A percentile compares a stretch with the other conserved stretches of the same genome.
Conservation (phyloP, 2,329 filamentous ascomycete genomes). For the Pseudogymnoascus sp. region DNA sequence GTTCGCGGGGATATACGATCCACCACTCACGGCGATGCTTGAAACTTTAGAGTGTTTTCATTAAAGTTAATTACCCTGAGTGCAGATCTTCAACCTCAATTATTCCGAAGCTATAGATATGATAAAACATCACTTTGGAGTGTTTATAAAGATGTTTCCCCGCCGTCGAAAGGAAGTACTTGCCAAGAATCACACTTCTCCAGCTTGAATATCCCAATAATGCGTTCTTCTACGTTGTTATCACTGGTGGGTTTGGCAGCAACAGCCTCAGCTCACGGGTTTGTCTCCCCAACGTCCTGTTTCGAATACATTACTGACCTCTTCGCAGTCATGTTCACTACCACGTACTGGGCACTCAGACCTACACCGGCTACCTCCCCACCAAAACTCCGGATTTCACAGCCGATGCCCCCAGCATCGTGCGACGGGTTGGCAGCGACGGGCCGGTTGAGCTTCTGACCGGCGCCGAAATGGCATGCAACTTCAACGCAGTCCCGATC, state of each 20-base stretch:
- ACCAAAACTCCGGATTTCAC: constrained; percentile 15
- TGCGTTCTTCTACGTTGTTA: not conserved
- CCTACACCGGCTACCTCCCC: constrained; percentile 17
- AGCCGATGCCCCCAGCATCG: constrained; percentile 13
- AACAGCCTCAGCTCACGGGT: constrained; percentile 3
- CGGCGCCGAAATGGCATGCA: constrained; percentile 13
- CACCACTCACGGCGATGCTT: not conserved
- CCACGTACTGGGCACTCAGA: not conserved
- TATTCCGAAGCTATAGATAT: constrained; percentile 5
- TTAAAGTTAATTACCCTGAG: not conserved
- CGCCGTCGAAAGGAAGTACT: not conserved
- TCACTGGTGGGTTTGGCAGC: not conserved
- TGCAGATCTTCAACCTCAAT: not conserved
- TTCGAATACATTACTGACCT: not conserved
- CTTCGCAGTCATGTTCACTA: not conserved
- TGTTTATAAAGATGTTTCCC: not conserved
- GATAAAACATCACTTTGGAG: not conserved
- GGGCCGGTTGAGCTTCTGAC: constrained; percentile 13
- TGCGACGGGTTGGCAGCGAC: constrained; percentile 13
- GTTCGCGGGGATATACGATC: constrained; percentile 5
- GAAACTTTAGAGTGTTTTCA: constrained; percentile 7
- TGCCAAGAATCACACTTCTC: not conserved
- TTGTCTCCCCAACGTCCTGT: not conserved
- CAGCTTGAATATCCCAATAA: not conserved
- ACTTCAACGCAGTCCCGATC: constrained; percentile 14